phyloP scores from a whole-genome alignment of 495 filamentous ascomycete species.

The Thermothielavioides terrestris region DNA sequence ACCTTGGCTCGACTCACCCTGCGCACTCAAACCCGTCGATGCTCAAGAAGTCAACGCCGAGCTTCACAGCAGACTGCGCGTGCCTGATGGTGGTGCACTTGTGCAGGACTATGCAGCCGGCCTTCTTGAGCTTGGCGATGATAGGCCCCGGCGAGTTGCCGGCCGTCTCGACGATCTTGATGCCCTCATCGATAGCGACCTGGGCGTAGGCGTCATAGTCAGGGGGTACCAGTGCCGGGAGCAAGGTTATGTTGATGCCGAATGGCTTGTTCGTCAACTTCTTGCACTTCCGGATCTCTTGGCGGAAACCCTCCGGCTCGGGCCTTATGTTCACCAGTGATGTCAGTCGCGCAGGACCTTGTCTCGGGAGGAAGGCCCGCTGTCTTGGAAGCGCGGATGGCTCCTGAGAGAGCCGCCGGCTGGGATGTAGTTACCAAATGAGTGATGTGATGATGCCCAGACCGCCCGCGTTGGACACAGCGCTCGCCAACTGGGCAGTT shows the following conservation, averaged over 20 bases:
- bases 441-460: conserved; percentile 90
- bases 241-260: conserved; percentile 91
- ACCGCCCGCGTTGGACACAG: conserved; percentile 91
- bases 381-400: too few species aligned
- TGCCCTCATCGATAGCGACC: conserved; percentile 85
- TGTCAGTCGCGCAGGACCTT: too few species aligned
- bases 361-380: too few species aligned
- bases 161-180: conserved; percentile 93
- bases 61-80: conserved; percentile 82
- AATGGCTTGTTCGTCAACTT: conserved; percentile 84
- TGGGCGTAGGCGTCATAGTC: conserved; percentile 90
- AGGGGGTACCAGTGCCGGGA: conserved; percentile 80
- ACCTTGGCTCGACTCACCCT: conserved; percentile 48
- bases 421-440: too few species aligned
- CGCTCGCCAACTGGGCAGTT: conserved; percentile 85
- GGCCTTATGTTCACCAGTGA: too few species aligned
- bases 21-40: conserved; percentile 99
- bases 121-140: conserved; percentile 79
- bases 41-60: conserved; percentile 91
- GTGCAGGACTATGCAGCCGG: conserved; percentile 72
- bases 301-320: conserved; percentile 82
- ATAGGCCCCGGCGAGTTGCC: conserved; percentile 91
- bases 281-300: conserved; percentile 82
- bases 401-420: too few species aligned
- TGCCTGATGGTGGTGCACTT: conserved; percentile 98